Evolutionary conservation across 2,329 filamentous ascomycete species (phyloP), one percentile per base, ranked within the genome.

Genomic region (Metarhizium humberi): DNA sequence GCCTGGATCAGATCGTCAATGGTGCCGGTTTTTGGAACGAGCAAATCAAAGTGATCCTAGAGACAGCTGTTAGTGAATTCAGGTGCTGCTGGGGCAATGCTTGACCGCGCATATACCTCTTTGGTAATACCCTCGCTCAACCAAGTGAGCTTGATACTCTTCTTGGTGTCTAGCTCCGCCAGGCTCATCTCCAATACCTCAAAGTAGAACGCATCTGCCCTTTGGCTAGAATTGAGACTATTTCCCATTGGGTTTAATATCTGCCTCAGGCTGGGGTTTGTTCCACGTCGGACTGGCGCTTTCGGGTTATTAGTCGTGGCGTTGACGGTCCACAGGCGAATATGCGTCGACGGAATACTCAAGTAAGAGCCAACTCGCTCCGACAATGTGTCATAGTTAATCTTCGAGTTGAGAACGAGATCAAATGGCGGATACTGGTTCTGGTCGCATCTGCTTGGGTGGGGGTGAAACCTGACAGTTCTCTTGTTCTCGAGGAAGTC

Each of bases 101-200:
- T 13, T 25, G 18, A 8, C 6, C 13, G 2, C 32, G 20, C 10
- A 16, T 10, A 67, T 71, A 90, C 88, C 74, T 96, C 92, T 75
- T 96, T 97, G 11, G 84, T 84, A 59, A 97, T 87, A 47, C 94
- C 94, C 59, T 99, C 94, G 45, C 86, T 88, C 49, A 99, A 76
- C 84, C 88, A 92, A 1, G 79, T 88, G 50, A 99, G 74, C 69
- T 89, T 92, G 59, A 97, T 75, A 56, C 77, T 83, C 75, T 95
- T 96, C 76, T 95, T 94, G 55, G 89, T 94, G 66, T 99, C 94
- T 47, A 95, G 78, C 70, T 99, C 95, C 29, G 89, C 88, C 50
- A 99, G 74, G 64, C 90, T 96, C 77, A 96, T 95, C 59, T 99
- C 94, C 45, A 99, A 75, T 32, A 97, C 83, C 69, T 99, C 94